Evolutionary conservation across 192 early-diverging fungal species (phyloP).

Genomic region (Thoreauomyces humboldtii): DNA sequence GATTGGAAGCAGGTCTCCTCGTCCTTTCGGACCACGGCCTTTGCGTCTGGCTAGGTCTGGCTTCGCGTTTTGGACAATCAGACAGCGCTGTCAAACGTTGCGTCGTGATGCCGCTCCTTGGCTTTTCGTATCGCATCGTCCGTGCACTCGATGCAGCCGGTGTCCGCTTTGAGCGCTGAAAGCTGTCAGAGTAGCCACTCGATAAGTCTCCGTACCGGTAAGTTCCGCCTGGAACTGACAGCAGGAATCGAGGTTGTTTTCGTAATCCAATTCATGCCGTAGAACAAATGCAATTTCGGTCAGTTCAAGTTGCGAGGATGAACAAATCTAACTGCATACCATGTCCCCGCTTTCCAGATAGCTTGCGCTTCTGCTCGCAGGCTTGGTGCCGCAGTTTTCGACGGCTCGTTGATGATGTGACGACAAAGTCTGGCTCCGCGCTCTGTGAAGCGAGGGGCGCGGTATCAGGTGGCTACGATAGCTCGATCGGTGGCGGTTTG

Average conservation of each 20-base stretch:
- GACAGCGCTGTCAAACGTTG: conserved; percentile 80
- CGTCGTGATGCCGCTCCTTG: conserved; percentile 4
- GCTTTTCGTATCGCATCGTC: neutral
- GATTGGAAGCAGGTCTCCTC: conserved; percentile 69
- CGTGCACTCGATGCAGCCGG: neutral
- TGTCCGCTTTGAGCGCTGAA: neutral
- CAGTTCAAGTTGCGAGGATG: too few species aligned
- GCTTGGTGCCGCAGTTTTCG: conserved; percentile 9
- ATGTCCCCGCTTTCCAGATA: neutral
- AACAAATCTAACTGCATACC: too few species aligned
- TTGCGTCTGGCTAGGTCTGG: too few species aligned
- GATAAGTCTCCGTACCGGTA: neutral
- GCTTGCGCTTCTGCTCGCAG: neutral
- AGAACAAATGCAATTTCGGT: too few species aligned
- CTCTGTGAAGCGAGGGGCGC: too few species aligned
- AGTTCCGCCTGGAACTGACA: neutral
- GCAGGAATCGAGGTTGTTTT: conserved; percentile 2
- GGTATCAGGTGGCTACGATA: too few species aligned
- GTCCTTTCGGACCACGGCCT: conserved; percentile 80
- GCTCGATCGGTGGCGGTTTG: too few species aligned
- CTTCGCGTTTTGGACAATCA: conserved; percentile 88
- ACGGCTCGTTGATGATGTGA: too few species aligned
- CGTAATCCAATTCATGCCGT: neutral
- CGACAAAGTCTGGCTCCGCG: too few species aligned
- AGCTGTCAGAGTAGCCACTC: neutral